Percentiles rank a stretch among this genome's conserved stretches.
phyloP scores from a whole-genome alignment of 352 stramenopile species.

The Blastocystis sp. region DNA sequence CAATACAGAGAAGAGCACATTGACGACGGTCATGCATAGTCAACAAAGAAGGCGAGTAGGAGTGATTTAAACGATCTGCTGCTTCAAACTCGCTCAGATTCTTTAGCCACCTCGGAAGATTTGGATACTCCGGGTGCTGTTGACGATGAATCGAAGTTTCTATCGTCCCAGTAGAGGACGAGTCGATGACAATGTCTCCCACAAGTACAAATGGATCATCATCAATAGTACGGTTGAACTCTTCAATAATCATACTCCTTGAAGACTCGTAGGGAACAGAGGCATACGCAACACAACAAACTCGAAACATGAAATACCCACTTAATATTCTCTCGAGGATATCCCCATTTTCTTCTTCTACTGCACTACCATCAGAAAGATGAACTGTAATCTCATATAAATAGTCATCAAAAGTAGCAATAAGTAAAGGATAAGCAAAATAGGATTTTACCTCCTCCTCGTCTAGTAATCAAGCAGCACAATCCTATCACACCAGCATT shows the following conservation, averaged over 20 bases:
- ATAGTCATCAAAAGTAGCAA: not conserved
- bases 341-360: not conserved
- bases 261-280: not conserved
- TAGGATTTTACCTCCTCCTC: not conserved
- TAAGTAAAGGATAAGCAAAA: not conserved
- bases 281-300: not conserved
- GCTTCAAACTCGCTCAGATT: not conserved
- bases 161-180: not conserved
- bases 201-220: not conserved
- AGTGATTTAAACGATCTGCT: not conserved
- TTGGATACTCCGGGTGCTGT: not conserved
- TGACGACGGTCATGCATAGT: not conserved
- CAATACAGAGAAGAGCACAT: not conserved
- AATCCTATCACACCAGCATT: not conserved
- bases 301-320: not conserved
- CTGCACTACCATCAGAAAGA: not conserved
- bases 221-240: not conserved
- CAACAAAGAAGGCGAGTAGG: not conserved
- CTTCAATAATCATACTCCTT: too few species aligned
- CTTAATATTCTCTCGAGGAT: too few species aligned
- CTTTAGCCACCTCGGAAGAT: not conserved
- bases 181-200: not conserved
- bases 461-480: not conserved
- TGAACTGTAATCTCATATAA: not conserved
- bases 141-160: not conserved